phyloP scores from a whole-genome alignment of 2,329 filamentous ascomycete species.

The Tolypocladium pustulatum region DNA sequence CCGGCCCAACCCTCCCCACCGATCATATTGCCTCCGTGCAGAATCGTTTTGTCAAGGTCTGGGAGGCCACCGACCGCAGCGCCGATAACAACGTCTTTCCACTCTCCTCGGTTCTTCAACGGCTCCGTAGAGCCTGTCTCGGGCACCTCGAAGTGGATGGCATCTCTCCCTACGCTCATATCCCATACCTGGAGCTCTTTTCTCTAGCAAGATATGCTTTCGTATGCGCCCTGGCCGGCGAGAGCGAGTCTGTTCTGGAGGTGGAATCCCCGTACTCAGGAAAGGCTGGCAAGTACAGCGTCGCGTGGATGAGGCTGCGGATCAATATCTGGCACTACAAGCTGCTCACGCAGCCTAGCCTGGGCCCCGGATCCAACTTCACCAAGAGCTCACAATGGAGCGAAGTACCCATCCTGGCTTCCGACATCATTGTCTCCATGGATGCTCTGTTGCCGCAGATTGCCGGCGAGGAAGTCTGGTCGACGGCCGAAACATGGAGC shows the following conservation, averaged over 20 bases:
- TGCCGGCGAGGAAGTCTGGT: constrained; percentile 25
- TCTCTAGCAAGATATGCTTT: constrained; percentile 54
- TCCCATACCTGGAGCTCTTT: constrained; percentile 76
- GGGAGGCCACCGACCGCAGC: constrained; percentile 7
- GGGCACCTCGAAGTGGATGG: constrained; percentile 68
- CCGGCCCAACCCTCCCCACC: constrained; percentile 61
- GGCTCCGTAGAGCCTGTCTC: constrained; percentile 49
- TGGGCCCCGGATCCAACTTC: constrained; percentile 43
- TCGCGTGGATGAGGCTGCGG: constrained; percentile 57
- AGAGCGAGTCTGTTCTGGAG: constrained; percentile 12
- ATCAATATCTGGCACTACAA: constrained; percentile 61
- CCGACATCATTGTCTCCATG: constrained; percentile 32
- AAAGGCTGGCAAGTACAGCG: constrained; percentile 35
- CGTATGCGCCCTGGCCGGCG: constrained; percentile 13
- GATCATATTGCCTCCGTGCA: constrained; percentile 17
- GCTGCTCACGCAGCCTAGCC: constrained; percentile 45
- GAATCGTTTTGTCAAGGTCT: constrained; percentile 28
- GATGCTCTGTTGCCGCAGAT: constrained; percentile 29
- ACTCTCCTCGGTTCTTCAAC: constrained; percentile 17
- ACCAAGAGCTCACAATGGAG: constrained; percentile 48
- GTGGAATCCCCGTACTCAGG: constrained; percentile 11
- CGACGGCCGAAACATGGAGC: constrained; percentile 24
- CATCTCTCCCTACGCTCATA: constrained; percentile 73
- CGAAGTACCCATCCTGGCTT: constrained; percentile 46
- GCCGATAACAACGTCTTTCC: background rate